A percentile compares a stretch with the other conserved stretches of the same genome.
phyloP scores from a whole-genome alignment of 371 early-diverging fungal genomes.

The Apophysomyces sp. region DNA sequence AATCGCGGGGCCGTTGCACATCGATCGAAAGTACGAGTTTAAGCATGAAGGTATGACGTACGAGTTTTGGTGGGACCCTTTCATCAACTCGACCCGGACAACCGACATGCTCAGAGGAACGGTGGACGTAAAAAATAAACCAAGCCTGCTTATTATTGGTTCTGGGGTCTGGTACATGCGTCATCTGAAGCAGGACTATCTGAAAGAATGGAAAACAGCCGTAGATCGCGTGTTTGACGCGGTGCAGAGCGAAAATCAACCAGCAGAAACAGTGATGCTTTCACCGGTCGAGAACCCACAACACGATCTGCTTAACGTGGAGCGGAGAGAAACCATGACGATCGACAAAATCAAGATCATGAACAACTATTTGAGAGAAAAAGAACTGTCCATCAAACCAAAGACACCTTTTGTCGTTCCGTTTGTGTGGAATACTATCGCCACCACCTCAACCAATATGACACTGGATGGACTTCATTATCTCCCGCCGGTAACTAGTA shows the following conservation, averaged over 20 bases:
- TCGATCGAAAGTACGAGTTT: conserved; percentile 26
- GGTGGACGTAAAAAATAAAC: conserved; percentile 9
- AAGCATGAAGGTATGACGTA: conserved; percentile 29
- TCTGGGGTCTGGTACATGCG: conserved; percentile 63
- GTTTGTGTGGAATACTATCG: conserved; percentile 55
- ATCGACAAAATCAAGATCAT: conserved; percentile 49
- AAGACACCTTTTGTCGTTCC: conserved; percentile 44
- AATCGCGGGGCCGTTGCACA: conserved; percentile 28
- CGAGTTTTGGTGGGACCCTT: conserved; percentile 72
- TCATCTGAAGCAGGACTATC: conserved; percentile 38
- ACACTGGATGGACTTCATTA: conserved; percentile 71
- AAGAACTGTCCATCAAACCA: conserved; percentile 3
- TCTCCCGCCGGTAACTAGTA: conserved; percentile 35
- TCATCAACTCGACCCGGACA: conserved; percentile 51
- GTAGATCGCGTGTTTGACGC: conserved; percentile 41
- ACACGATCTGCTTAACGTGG: conserved; percentile 32
- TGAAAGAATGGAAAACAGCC: conserved; percentile 45
- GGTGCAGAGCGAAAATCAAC: conserved; percentile 12
- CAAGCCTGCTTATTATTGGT: conserved; percentile 51
- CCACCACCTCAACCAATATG: conserved; percentile 23
- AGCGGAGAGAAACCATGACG: conserved; percentile 39
- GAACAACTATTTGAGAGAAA: conserved; percentile 52
- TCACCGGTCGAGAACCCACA: conserved; percentile 42
- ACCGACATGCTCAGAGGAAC: conserved; percentile 18
- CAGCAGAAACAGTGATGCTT: conserved; percentile 38